Conservation (phyloP, 345 rosid genomes). For the Citrus unshiu region DNA sequence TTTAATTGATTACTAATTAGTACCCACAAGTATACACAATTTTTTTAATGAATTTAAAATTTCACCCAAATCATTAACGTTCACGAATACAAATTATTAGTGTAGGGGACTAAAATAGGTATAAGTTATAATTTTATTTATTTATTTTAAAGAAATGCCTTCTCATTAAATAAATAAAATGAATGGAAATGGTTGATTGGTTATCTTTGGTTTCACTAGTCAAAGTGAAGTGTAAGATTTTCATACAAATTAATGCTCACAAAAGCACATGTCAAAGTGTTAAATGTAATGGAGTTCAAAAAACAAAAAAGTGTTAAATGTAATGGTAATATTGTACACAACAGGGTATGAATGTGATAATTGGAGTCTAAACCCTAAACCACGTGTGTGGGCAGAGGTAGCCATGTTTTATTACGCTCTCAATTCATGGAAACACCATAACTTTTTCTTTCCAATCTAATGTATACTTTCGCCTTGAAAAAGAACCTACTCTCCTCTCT, state of each 20-base stretch:
- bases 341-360: constrained; percentile 15
- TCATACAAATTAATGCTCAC: background rate
- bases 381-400: constrained; percentile 25
- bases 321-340: background rate
- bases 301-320: background rate
- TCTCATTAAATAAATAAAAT: background rate
- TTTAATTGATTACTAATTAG: too few relatives aligned
- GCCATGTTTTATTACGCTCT: constrained; percentile 7
- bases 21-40: too few relatives aligned
- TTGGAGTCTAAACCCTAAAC: constrained; percentile 25
- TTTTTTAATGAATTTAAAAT: too few relatives aligned
- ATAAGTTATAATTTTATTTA: too few relatives aligned
- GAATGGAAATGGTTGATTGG: background rate
- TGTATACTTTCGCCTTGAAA: constrained; percentile 15
- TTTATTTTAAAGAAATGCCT: too few relatives aligned
- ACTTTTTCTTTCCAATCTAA: constrained; percentile 7
- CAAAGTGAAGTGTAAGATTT: background rate
- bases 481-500: background rate
- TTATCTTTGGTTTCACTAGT: background rate
- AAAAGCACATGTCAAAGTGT: background rate
- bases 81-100: too few relatives aligned
- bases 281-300: background rate
- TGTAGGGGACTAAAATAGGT: fast-evolving
- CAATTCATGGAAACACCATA: constrained; percentile 13
- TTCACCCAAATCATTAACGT: too few relatives aligned